Evolutionary conservation across 805 yeast genomes (phyloP).

Genomic region (Kluyveromyces aestuarii): DNA sequence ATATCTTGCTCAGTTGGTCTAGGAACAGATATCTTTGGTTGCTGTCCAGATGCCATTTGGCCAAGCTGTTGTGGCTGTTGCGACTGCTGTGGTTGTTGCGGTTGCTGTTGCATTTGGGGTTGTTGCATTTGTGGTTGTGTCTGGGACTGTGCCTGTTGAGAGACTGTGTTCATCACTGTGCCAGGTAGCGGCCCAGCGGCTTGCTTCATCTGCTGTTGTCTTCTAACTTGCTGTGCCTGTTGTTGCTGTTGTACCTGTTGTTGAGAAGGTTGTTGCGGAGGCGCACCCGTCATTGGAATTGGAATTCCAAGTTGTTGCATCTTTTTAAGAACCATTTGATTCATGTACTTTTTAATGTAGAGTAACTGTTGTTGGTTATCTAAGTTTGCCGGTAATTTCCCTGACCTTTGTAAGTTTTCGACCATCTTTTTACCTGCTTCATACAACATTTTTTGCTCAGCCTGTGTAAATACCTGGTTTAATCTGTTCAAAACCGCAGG

Average conservation of each 20-base stretch:
- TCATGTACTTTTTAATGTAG: conserved; percentile 28
- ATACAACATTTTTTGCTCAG: conserved; percentile 27
- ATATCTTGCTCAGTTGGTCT: conserved; percentile 53
- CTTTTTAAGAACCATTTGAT: conserved; percentile 29
- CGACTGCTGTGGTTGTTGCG: not conserved
- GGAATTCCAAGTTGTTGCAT: conserved; percentile 20
- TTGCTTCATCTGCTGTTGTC: conserved; percentile 1
- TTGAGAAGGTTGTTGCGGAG: conserved; percentile 18
- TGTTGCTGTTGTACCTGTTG: conserved; percentile 6
- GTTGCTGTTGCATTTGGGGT: not conserved
- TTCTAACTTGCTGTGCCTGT: conserved; percentile 2
- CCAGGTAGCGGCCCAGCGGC: not conserved
- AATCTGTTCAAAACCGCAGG: conserved; percentile 28
- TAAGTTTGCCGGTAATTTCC: conserved; percentile 12
- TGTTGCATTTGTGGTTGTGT: not conserved
- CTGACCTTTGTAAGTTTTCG: conserved; percentile 27
- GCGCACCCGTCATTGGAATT: conserved; percentile 3
- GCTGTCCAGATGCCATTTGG: conserved; percentile 1
- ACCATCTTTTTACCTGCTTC: conserved; percentile 31
- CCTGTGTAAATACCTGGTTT: conserved; percentile 28
- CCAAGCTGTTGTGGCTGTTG: conserved; percentile 11
- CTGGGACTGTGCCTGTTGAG: conserved; percentile 2
- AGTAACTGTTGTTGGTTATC: conserved; percentile 17
- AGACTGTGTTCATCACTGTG: not conserved
- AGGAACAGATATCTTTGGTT: conserved; percentile 15